Base-by-base conservation (phyloP, 306 rosid genomes). In the Lathyrus oleraceus region DNA sequence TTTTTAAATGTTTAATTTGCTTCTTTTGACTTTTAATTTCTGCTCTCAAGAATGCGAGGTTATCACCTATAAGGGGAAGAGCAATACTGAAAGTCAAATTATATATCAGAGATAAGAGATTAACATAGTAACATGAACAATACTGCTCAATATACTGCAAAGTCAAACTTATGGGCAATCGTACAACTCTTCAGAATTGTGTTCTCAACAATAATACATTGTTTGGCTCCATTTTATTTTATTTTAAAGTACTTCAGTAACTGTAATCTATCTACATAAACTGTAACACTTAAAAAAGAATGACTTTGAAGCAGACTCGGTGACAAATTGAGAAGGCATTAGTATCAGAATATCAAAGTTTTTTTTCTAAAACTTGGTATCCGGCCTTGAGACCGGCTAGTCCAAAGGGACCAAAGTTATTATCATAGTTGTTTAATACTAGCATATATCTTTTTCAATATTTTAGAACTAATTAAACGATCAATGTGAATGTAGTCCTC, bases 21-120 rank as follows among this genome's bases (percentile, higher is more conserved):
- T 90, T 90, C 84, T 67, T 86, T 73, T 83, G 95, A 84, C 76
- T 84, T 79, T 85, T 90, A 76, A 86, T 56, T 76, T 80, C 97
- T 21, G 88, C 71, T 81, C 76, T 83, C 82, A 87, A 63, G 87
- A 78, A 73, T 61, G 84, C 80, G 15, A 81, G 70, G 79, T 23
- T 74, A 67, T 88, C 89, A 10, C 92, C 97, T 90, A 79, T 40
- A 69, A 45, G 35, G 71, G 36, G 71, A 73, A 83, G 70, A 73
- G 25, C 20, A 56, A 69, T 45, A 61, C 19, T 39, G 32, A 77
- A 72, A 59, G 52, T 68, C 67, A 63, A 62, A 56, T 10, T 47
- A 61, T 69, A 77, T 35, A 32, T 47, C 70, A 2, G 47, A 65
- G 76, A 69, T 8, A 49, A 51, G 65, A 64, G 53, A 68, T 39